Evolutionary conservation across 2,329 filamentous ascomycete genomes (phyloP).

Genomic region (Raffaelea deltoideospora): DNA sequence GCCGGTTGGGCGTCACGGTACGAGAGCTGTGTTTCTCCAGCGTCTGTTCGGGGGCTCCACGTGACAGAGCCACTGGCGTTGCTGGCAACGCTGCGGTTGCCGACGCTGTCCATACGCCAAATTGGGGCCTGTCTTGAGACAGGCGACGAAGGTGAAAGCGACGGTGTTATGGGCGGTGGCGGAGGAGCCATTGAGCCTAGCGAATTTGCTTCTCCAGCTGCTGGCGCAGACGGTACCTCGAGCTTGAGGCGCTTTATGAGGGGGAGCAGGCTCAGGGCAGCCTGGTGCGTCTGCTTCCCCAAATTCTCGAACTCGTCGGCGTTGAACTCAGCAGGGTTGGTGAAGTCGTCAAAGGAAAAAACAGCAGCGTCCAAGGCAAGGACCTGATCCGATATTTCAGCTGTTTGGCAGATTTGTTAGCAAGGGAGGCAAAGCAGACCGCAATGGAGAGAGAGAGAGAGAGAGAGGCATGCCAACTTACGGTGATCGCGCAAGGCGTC

Average conservation of each 20-base stretch:
- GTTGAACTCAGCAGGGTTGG: constrained; percentile 35
- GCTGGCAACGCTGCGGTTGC: constrained; percentile 1
- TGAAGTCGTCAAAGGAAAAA: constrained; percentile 42
- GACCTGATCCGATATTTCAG: constrained; percentile 32
- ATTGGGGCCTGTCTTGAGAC: neutral
- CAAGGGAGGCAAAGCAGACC: neutral
- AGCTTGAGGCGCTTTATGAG: constrained; percentile 40
- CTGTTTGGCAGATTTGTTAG: constrained; percentile 15
- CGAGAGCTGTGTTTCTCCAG: too few species aligned
- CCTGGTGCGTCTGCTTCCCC: constrained; percentile 29
- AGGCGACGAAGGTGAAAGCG: neutral
- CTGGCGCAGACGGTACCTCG: constrained; percentile 11
- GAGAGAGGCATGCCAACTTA: constrained; percentile 15
- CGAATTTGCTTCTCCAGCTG: too few species aligned
- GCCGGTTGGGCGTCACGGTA: neutral
- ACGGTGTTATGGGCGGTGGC: neutral
- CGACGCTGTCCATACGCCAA: constrained; percentile 3
- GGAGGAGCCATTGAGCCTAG: too few species aligned
- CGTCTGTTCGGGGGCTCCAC: neutral
- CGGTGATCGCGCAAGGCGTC: constrained; percentile 38
- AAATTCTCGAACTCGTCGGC: constrained; percentile 31
- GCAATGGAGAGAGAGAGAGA: neutral
- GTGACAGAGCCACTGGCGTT: neutral
- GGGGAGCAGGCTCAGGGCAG: constrained; percentile 32
- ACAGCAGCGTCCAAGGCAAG: constrained; percentile 32